Base-by-base conservation (phyloP, 768 basidiomycete genomes). In the Leccinum olivaceopallidum region DNA sequence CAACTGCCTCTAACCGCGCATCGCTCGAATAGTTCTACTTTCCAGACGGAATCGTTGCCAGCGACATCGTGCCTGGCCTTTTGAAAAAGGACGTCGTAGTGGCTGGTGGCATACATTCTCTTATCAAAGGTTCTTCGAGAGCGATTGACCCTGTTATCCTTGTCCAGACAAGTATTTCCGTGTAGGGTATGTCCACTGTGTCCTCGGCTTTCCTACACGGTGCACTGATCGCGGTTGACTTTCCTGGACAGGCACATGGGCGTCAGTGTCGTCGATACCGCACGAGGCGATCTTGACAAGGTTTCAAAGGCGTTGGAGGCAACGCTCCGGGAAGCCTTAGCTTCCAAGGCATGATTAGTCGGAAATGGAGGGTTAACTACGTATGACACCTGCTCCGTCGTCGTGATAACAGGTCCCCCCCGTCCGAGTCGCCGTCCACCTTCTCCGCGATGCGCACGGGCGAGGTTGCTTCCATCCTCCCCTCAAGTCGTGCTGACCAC, bases 51-150 rank as follows among this genome's bases (percentile, higher is more conserved):
- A 70, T 95, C n/a, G 76, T 76, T 26, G 88, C 91, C 0, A 75
- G 84, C 7, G 92, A 96, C 66, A 75, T 98, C 30, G 63, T 98
- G 51, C 90, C 92, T 7, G 82, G 87, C 51, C 80, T 98, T 28
- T 78, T 79, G 51, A 82, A 87, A 72, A 84, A 82, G 61, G 87
- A 85, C 13, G 80, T 98, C 58, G 81, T 97, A 47, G 85, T 93
- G 44, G 94, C 97, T 42, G 95, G 89, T 39, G 96, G 97, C 10
- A 74, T 99, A 63, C 92, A 96, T 74, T 83, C 85, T 60, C 83
- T 80, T 39, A 87, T 93, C 75, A 94, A 92, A 79, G 88, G 89
- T 87, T 39, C n/a, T 79, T 73, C 37, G 36, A 42, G 16, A 28
- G 36, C 10, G 56, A 48, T 8, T 70, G 44, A 73, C 63, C 22